A percentile compares a stretch with the other conserved stretches of the same genome.
These are phyloP conservation scores for Diplodia mutila DNA, from an alignment of 2,329 filamentous ascomycete genomes.

Conservation along the genomic window DNA sequence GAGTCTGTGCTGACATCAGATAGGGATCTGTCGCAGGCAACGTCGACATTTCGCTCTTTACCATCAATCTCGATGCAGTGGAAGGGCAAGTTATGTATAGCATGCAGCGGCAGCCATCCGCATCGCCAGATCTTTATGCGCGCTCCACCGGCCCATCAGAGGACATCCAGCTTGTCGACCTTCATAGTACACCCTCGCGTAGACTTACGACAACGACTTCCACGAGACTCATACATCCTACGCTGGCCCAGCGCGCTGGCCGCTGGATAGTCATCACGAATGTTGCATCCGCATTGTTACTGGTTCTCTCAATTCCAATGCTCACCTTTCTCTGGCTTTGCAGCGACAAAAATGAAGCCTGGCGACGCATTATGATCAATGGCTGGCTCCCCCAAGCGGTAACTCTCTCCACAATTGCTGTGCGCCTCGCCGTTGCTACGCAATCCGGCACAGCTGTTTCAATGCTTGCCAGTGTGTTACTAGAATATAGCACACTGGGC, in stretches of 20 bases:
- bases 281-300: background rate
- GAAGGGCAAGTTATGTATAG: no score
- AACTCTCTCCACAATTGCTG: background rate
- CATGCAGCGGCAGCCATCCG: no score
- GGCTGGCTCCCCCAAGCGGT: background rate
- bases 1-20: no score
- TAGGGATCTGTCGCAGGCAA: no score
- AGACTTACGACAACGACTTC: no score
- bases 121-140: no score
- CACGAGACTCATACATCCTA: background rate
- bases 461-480: background rate
- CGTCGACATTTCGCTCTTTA: no score
- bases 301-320: background rate
- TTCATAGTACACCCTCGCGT: no score
- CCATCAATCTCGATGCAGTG: no score
- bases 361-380: slow-evolving; percentile 1
- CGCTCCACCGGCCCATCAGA: no score
- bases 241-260: background rate
- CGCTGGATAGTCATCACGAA: background rate
- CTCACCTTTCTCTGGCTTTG: background rate
- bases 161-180: no score
- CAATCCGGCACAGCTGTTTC: background rate
- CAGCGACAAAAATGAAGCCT: background rate
- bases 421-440: slow-evolving; percentile 2
- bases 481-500: background rate